These are phyloP conservation scores for Aethionema arabicum DNA, from an alignment of 345 rosid species.

Conservation along the genomic window DNA sequence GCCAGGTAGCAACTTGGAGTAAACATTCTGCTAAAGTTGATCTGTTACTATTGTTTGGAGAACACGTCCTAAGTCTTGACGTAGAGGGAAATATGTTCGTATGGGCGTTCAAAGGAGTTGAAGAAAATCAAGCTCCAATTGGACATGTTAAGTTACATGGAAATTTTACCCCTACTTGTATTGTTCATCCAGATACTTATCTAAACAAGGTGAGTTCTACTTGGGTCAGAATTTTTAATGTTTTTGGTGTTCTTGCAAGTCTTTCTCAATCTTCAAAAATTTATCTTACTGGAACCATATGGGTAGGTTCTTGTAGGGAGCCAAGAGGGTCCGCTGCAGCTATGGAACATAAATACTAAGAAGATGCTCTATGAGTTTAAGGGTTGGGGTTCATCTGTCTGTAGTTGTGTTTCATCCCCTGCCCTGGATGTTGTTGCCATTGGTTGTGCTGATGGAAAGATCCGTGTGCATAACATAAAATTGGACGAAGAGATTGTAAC, in stretches of 20 bases:
- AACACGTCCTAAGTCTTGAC: slow-evolving; percentile 73
- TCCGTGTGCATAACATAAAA: slow-evolving; percentile 81
- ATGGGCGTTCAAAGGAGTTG: slow-evolving; percentile 82
- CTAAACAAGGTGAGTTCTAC: slow-evolving; percentile 65
- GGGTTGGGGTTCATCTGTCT: slow-evolving; percentile 77
- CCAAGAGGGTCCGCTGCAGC: slow-evolving; percentile 84
- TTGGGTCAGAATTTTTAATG: not conserved
- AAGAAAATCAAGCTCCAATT: slow-evolving; percentile 54
- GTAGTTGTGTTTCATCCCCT: slow-evolving; percentile 87
- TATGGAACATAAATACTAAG: slow-evolving; percentile 93
- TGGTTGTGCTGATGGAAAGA: slow-evolving; percentile 93
- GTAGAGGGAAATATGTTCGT: slow-evolving; percentile 66
- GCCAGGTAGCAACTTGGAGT: slow-evolving; percentile 83
- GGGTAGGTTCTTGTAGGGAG: slow-evolving; percentile 79
- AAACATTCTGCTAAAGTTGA: slow-evolving; percentile 77
- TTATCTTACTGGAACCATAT: slow-evolving; percentile 27
- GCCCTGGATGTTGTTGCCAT: slow-evolving; percentile 91
- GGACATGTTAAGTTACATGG: slow-evolving; percentile 59
- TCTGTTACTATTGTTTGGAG: slow-evolving; percentile 75
- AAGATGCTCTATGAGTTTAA: slow-evolving; percentile 74
- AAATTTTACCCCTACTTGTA: slow-evolving; percentile 66
- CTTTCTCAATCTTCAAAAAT: not conserved
- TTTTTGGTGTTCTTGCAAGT: not conserved
- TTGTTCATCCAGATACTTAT: slow-evolving; percentile 95
- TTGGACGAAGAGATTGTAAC: slow-evolving; percentile 72